Base-by-base conservation (phyloP, 225 moss, liverwort and hornwort genomes). In the Pleurozium schreberi region DNA sequence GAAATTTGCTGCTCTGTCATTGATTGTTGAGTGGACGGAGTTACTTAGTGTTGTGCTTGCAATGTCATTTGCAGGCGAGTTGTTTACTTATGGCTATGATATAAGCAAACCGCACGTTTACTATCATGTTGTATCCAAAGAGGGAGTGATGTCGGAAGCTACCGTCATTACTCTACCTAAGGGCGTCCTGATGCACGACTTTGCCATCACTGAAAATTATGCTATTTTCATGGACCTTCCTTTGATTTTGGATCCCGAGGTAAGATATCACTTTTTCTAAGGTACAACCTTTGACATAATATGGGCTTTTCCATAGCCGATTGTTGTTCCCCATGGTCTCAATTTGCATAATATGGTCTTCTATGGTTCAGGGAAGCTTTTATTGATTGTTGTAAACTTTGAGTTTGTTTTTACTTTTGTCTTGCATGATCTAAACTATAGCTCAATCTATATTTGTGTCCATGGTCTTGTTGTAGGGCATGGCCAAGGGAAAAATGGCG, bases 391-490 rank as follows among this genome's bases (percentile, higher is more conserved):
- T 55, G 15, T 78, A 55, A 55, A 6, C 4, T 25, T 77, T 2
- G n/a, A 38, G 10, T 26, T 55, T 57, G 23, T 10, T 57, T 55
- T 78, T 9, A n/a, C 2, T 5, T 8, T 80, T 40, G 52, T 31
- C 63, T 53, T 86, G 52, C n/a, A 63, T 31, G n/a, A 76, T 63
- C 14, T 22, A 45, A 60, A 60, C 20, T 77, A 67, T 4, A 78
- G 18, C 18, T 43, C 66, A 33, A 78, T 87, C 34, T 61, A 22
- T 60, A 50, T 64, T 33, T 77, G n/a, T 30, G 38, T 14, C 30
- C 9, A 27, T 78, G 65, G 65, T 66, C n/a, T 79, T 87, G 81
- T 16, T 82, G 62, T 61, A 95, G 96, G 89, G 86, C 18, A 92
- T 96, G 91, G 81, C 78, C 28, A 85, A 83, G 50, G 92, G 92